phyloP scores from a whole-genome alignment of 1,284 basidiomycete species.

The Limonomyces culmigenus region DNA sequence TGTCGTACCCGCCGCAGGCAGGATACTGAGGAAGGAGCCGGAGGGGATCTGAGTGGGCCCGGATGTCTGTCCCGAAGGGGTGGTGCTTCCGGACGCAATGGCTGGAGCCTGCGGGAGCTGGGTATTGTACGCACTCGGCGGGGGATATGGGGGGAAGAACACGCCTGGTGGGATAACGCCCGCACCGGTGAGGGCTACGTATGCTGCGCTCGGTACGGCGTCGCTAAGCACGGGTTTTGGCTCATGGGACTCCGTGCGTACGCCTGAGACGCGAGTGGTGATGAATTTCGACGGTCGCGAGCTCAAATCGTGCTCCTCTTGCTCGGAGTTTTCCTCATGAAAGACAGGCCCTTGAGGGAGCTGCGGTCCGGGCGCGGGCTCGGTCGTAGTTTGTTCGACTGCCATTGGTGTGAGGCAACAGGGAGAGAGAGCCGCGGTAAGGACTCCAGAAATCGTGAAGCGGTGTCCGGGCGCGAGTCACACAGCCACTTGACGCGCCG shows the following conservation, averaged over 20 bases:
- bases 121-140: neutral
- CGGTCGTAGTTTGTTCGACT: no score
- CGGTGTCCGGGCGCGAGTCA: no score
- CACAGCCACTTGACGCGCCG: no score
- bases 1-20: neutral
- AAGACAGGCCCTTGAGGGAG: neutral
- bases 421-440: no score
- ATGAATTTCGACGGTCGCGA: no score
- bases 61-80: neutral
- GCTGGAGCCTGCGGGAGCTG: neutral
- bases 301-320: neutral
- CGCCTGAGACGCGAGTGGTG: neutral
- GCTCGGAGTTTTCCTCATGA: neutral
- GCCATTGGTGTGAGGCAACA: no score
- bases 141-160: neutral
- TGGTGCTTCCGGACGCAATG: neutral
- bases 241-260: neutral
- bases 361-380: neutral
- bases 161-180: neutral
- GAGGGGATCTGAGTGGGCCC: neutral
- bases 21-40: neutral
- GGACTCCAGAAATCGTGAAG: no score
- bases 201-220: neutral
- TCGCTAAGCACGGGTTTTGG: neutral
- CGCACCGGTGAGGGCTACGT: neutral